Evolutionary conservation across 768 basidiomycete species (phyloP).

Genomic region (Boletus subcaerulescens): DNA sequence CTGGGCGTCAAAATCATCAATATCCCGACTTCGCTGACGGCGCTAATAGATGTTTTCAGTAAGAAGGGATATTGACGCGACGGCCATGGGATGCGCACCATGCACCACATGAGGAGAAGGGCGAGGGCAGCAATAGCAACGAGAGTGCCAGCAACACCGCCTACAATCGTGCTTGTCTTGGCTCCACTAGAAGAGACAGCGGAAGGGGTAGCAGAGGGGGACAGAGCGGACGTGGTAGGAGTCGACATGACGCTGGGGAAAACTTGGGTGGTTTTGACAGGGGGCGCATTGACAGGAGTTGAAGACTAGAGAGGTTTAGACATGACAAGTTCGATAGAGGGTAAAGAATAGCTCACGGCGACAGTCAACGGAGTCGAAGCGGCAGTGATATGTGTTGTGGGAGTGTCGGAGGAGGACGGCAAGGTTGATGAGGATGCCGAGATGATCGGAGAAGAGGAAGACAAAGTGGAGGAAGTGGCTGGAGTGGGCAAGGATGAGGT

Average conservation of each 20-base stretch:
- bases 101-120: constrained; percentile 44
- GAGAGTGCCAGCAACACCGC: constrained; percentile 47
- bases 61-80: not conserved
- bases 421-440: not conserved
- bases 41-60: constrained; percentile 32
- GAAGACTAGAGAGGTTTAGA: not conserved
- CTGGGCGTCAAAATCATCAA: constrained; percentile 49
- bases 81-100: constrained; percentile 34
- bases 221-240: not conserved
- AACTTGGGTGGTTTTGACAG: not conserved
- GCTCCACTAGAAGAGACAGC: constrained; percentile 36
- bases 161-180: constrained; percentile 30
- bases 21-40: constrained; percentile 37
- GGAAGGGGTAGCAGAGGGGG: constrained; percentile 27
- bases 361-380: not conserved
- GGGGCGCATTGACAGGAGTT: not conserved
- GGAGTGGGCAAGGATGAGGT: constrained; percentile 6
- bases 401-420: constrained; percentile 3
- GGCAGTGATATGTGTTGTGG: constrained; percentile 3
- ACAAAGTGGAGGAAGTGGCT: constrained; percentile 4
- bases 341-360: constrained; percentile 19
- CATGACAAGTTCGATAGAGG: not conserved
- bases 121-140: constrained; percentile 38
- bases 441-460: constrained; percentile 7
- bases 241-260: not conserved